Percentiles rank a stretch among this genome's conserved stretches.
These are phyloP conservation scores for Elsinoe arachidis DNA, from an alignment of 2,329 filamentous ascomycete genomes.

Conservation along the genomic window DNA sequence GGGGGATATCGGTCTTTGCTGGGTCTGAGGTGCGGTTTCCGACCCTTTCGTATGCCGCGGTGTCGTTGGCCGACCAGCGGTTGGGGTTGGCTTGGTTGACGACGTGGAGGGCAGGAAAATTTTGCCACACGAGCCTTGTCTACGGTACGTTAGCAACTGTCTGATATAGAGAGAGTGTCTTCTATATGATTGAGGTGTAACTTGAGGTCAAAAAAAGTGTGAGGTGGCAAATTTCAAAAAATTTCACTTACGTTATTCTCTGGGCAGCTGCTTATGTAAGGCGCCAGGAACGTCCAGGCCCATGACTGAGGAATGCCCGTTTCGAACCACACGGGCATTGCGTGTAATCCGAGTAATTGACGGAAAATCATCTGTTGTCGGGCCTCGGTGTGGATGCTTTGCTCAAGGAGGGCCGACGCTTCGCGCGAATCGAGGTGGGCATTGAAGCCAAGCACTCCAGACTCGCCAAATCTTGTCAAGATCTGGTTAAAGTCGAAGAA, in stretches of 20 bases:
- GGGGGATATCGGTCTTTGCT: constrained; percentile 38
- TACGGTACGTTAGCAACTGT: background rate
- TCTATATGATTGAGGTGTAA: too few relatives aligned
- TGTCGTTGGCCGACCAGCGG: constrained; percentile 54
- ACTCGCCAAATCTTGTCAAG: constrained; percentile 71
- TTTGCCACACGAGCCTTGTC: constrained; percentile 73
- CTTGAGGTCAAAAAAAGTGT: too few relatives aligned
- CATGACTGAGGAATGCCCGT: constrained; percentile 72
- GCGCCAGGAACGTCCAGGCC: constrained; percentile 74
- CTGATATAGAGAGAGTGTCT: too few relatives aligned
- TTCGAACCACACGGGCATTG: constrained; percentile 81
- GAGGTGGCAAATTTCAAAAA: too few relatives aligned
- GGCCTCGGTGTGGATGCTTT: constrained; percentile 72
- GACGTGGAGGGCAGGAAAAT: constrained; percentile 64
- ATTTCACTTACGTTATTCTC: constrained; percentile 43
- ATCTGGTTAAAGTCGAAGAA: constrained; percentile 80
- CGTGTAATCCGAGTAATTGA: constrained; percentile 71
- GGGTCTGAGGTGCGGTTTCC: constrained; percentile 51
- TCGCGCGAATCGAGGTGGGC: constrained; percentile 68
- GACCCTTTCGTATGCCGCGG: constrained; percentile 54
- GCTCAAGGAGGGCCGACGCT: constrained; percentile 61
- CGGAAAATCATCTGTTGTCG: constrained; percentile 80
- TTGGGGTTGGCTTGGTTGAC: constrained; percentile 70
- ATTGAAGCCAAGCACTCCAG: constrained; percentile 72
- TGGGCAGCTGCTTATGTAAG: constrained; percentile 71